Evolutionary conservation across 1,284 basidiomycete species (phyloP).

Genomic region (Flammula alnicola): DNA sequence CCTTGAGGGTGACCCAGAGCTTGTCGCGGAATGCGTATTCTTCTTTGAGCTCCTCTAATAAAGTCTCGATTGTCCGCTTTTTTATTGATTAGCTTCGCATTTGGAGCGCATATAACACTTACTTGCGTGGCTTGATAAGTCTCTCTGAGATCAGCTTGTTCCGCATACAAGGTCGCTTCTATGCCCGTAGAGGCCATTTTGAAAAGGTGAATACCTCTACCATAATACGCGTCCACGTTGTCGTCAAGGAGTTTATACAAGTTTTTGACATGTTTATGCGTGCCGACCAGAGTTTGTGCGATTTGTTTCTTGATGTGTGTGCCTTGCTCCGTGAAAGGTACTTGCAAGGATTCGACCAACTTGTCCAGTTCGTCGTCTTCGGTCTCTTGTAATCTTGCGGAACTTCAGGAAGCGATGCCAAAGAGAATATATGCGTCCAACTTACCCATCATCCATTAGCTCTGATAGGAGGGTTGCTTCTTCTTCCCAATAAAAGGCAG

Average conservation of each 20-base stretch:
- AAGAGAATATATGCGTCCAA: constrained; percentile 10
- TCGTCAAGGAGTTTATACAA: constrained; percentile 47
- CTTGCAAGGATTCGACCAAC: constrained; percentile 52
- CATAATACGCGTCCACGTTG: constrained; percentile 51
- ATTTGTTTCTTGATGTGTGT: constrained; percentile 52
- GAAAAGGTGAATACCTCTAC: constrained; percentile 52
- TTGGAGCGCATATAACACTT: constrained; percentile 9
- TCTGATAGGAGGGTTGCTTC: constrained; percentile 57
- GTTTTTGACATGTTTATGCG: constrained; percentile 51
- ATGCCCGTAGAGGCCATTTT: constrained; percentile 58
- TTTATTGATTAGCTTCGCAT: background rate
- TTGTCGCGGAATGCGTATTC: constrained; percentile 49
- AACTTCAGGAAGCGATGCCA: constrained; percentile 20
- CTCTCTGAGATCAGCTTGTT: constrained; percentile 47
- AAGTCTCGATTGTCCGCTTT: constrained; percentile 29
- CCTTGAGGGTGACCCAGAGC: constrained; percentile 50
- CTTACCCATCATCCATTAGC: constrained; percentile 51
- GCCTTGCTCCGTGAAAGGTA: constrained; percentile 48
- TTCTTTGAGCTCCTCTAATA: constrained; percentile 47
- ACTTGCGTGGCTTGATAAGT: constrained; percentile 47
- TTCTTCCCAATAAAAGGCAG: constrained; percentile 56
- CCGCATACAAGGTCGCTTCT: constrained; percentile 46
- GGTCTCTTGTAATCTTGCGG: constrained; percentile 24
- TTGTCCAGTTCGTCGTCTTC: constrained; percentile 43
- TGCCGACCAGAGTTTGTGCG: constrained; percentile 54